A percentile compares a stretch with the other conserved stretches of the same genome.
These are phyloP conservation scores for Aspergillus leporis DNA, from an alignment of 495 filamentous ascomycete species.

Conservation along the genomic window DNA sequence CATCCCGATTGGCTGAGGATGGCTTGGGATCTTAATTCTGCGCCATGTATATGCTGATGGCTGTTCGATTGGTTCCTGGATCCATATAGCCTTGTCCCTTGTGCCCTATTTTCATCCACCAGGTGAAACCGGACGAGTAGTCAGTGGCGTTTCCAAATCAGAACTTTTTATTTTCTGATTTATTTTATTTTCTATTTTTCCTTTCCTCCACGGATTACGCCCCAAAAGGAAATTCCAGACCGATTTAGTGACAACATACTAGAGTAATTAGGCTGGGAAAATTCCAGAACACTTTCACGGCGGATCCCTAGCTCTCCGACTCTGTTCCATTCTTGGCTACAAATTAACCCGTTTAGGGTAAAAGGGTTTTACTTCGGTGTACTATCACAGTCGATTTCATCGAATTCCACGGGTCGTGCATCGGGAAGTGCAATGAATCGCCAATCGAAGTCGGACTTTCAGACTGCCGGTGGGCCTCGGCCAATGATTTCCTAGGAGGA, in stretches of 20 bases:
- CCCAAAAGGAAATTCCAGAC: not conserved
- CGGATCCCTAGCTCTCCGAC: not conserved
- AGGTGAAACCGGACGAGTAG: not conserved
- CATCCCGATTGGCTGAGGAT: not conserved
- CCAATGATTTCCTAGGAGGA: not conserved
- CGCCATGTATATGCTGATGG: not conserved
- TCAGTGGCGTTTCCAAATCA: not conserved
- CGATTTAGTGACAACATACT: not conserved
- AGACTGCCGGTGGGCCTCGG: not conserved
- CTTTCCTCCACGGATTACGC: too few relatives aligned
- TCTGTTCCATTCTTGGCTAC: conserved; percentile 1
- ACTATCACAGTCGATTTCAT: not conserved
- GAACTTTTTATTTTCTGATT: too few relatives aligned
- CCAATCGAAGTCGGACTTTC: not conserved
- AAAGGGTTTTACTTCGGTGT: not conserved
- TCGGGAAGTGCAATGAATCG: not conserved
- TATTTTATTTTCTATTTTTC: too few relatives aligned
- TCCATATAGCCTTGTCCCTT: not conserved
- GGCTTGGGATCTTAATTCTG: not conserved
- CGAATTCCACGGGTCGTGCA: not conserved
- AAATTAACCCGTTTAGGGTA: not conserved
- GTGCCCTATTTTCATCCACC: not conserved
- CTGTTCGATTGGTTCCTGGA: not conserved
- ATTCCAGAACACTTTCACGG: conserved; percentile 9
- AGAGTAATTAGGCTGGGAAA: not conserved